These are phyloP conservation scores for Nidularia pulvinata DNA, from an alignment of 768 basidiomycete species.

Conservation along the genomic window DNA sequence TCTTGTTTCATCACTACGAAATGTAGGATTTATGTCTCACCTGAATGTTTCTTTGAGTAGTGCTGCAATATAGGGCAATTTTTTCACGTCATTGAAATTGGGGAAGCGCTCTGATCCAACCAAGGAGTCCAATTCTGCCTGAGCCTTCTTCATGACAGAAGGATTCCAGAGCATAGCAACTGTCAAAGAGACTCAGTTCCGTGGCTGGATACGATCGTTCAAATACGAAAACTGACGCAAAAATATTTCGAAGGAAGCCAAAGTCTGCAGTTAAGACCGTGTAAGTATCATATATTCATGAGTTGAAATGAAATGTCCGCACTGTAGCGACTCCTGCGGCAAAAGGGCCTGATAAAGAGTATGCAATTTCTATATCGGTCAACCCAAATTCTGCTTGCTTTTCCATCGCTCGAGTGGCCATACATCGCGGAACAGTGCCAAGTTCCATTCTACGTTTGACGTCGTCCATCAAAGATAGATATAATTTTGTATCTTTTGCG, in stretches of 20 bases:
- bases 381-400: slow-evolving; percentile 38
- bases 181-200: neutral
- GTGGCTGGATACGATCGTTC: neutral
- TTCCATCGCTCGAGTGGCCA: slow-evolving; percentile 34
- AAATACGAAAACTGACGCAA: slow-evolving; percentile 5
- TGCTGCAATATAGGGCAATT: slow-evolving; percentile 20
- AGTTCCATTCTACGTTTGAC: slow-evolving; percentile 15
- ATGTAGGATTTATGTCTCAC: slow-evolving; percentile 2
- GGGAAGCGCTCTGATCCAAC: slow-evolving; percentile 26
- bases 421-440: slow-evolving; percentile 23
- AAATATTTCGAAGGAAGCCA: slow-evolving; percentile 10
- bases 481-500: slow-evolving; percentile 15
- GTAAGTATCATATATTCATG: neutral
- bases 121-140: slow-evolving; percentile 29
- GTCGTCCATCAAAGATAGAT: slow-evolving; percentile 17
- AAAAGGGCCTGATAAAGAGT: slow-evolving; percentile 26
- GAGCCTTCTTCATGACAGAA: slow-evolving; percentile 24
- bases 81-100: slow-evolving; percentile 21
- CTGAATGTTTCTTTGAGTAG: slow-evolving; percentile 18
- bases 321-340: slow-evolving; percentile 24
- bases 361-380: slow-evolving; percentile 41
- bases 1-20: neutral
- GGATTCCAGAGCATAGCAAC: slow-evolving; percentile 30
- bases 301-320: neutral
- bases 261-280: slow-evolving; percentile 5